These are phyloP conservation scores for Clathrospora elynae DNA, from an alignment of 2,329 filamentous ascomycete genomes.

Conservation along the genomic window DNA sequence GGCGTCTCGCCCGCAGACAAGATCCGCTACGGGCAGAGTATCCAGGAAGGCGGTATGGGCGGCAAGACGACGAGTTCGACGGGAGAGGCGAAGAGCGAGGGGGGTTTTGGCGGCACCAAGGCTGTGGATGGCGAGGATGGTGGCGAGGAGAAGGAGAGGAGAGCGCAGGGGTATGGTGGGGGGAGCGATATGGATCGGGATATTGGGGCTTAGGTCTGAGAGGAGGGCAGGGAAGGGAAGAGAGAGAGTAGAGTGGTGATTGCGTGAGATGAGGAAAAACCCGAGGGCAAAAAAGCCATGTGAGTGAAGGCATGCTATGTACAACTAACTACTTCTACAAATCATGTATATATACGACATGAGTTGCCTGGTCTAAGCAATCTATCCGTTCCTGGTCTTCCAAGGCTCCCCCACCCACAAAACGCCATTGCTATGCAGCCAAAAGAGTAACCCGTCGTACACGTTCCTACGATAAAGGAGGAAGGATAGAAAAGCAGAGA, in stretches of 20 bases:
- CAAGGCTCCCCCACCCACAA: no score
- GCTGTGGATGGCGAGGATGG: constrained; percentile 47
- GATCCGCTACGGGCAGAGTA: constrained; percentile 61
- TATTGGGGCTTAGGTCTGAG: constrained; percentile 53
- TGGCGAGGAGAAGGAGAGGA: constrained; percentile 51
- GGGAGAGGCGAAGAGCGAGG: constrained; percentile 48
- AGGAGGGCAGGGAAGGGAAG: neutral
- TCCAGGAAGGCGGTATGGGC: constrained; percentile 61
- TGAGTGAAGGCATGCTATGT: no score
- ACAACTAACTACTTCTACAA: no score
- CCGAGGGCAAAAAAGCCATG: neutral
- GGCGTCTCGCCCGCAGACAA: constrained; percentile 53
- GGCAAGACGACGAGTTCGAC: constrained; percentile 55
- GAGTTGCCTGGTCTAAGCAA: no score
- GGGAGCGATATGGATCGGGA: constrained; percentile 52
- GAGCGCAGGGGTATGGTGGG: constrained; percentile 60
- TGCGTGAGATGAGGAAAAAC: constrained; percentile 28
- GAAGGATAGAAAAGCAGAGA: constrained; percentile 33
- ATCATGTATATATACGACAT: no score
- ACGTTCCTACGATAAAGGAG: constrained; percentile 12
- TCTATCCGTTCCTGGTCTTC: no score
- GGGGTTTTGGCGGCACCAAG: constrained; percentile 51
- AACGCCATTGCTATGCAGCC: constrained; percentile 34
- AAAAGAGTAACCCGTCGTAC: constrained; percentile 9
- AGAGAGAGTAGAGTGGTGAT: neutral